Evolutionary conservation across 306 rosid genomes (phyloP).

Genomic region (Sophora flavescens): DNA sequence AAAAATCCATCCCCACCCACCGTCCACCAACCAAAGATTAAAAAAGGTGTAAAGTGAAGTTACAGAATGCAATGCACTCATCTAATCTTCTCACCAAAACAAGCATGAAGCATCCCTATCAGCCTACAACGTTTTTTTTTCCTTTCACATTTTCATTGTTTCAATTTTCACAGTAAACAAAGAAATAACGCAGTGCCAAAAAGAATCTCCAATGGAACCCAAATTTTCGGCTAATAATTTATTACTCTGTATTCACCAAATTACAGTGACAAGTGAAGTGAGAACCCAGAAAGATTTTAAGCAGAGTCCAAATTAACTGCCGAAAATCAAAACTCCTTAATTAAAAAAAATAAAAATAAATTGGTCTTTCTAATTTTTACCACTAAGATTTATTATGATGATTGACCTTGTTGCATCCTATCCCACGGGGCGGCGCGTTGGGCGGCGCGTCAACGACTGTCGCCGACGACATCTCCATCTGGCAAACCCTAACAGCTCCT

Average conservation of each 20-base stretch:
- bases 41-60: conserved; percentile 4
- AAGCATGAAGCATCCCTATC: background rate
- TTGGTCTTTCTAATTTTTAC: background rate
- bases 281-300: background rate
- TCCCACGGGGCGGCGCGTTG: conserved; percentile 42
- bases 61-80: background rate
- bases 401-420: conserved; percentile 63
- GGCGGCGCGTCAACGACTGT: conserved; percentile 58
- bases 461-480: conserved; percentile 89
- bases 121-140: background rate
- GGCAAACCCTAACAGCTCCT: conserved; percentile 87
- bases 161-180: background rate
- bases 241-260: background rate
- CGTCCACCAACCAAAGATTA: conserved; percentile 39
- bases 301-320: background rate
- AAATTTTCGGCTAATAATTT: conserved; percentile 24
- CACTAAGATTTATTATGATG: conserved; percentile 47
- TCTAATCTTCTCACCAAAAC: background rate
- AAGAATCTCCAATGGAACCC: background rate
- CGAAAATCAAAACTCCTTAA: background rate
- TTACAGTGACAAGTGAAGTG: background rate
- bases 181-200: background rate
- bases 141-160: background rate
- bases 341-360: no score
- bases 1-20: background rate